Evolutionary conservation across 108 stramenopile species (phyloP).

Genomic region (Skeletonema marinoi): DNA sequence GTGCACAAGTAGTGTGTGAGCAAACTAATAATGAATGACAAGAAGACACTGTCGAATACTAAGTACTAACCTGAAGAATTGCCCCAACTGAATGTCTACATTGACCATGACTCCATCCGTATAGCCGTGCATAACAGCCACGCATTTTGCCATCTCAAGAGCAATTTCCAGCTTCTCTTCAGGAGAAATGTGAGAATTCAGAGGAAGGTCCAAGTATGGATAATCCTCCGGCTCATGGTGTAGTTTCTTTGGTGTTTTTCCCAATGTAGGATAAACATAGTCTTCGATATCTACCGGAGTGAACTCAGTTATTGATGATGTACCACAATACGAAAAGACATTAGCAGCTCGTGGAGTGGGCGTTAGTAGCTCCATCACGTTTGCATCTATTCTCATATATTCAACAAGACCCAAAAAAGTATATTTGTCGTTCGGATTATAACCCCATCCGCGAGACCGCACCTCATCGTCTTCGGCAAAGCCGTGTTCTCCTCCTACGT

Average conservation of each 20-base stretch:
- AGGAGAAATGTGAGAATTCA: slow-evolving; percentile 53
- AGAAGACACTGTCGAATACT: not conserved
- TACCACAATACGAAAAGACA: slow-evolving; percentile 79
- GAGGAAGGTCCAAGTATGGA: slow-evolving; percentile 7
- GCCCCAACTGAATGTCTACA: slow-evolving; percentile 68
- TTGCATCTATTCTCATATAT: slow-evolving; percentile 73
- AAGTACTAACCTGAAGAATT: slow-evolving; percentile 52
- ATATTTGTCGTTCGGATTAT: slow-evolving; percentile 36
- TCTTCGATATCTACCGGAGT: slow-evolving; percentile 55
- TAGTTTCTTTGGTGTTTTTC: slow-evolving; percentile 23
- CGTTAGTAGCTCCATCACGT: slow-evolving; percentile 76
- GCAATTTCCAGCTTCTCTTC: slow-evolving; percentile 59
- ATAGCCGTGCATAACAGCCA: slow-evolving; percentile 75
- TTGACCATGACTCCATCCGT: slow-evolving; percentile 62
- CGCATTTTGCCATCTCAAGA: slow-evolving; percentile 66
- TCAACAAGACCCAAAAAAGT: slow-evolving; percentile 30
- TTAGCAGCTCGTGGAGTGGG: slow-evolving; percentile 62
- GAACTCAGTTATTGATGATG: slow-evolving; percentile 55
- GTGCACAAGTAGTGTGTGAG: not conserved
- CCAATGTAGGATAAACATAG: slow-evolving; percentile 41
- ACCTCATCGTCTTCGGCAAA: slow-evolving; percentile 24
- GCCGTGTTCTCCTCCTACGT: not conserved
- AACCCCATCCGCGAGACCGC: slow-evolving; percentile 18
- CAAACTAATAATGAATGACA: not conserved
- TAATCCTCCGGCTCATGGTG: slow-evolving; percentile 16